These are phyloP conservation scores for Bonia amplexicaulis DNA, from an alignment of 176 grass and related monocot genomes.

Conservation along the genomic window DNA sequence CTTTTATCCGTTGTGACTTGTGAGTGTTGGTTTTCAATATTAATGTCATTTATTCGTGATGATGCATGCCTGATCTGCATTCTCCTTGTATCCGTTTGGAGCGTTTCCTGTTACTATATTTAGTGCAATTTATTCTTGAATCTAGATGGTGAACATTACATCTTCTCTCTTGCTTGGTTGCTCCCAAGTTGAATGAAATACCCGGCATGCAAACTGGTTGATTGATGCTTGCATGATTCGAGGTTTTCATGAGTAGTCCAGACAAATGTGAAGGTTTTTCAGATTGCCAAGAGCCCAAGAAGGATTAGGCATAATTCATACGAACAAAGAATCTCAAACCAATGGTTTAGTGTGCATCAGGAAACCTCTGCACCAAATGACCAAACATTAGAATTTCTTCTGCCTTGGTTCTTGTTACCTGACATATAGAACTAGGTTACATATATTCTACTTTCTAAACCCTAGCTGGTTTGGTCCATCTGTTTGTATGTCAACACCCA, in stretches of 20 bases:
- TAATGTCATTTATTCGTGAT: background rate
- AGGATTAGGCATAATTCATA: background rate
- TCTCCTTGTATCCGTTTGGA: background rate
- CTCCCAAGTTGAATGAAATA: background rate
- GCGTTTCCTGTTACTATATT: background rate
- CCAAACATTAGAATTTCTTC: background rate
- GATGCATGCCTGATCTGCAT: background rate
- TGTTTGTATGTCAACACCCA: background rate
- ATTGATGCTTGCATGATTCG: background rate
- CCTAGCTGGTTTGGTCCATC: background rate
- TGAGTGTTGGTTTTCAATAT: background rate
- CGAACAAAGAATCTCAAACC: background rate
- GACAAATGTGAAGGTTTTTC: background rate
- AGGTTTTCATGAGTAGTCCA: background rate
- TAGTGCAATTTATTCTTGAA: slow-evolving; percentile 11
- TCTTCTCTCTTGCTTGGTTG: background rate
- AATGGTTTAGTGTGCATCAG: background rate
- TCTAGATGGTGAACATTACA: background rate
- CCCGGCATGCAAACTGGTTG: background rate
- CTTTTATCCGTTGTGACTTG: slow-evolving; percentile 14
- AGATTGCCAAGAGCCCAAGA: background rate
- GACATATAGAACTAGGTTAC: background rate
- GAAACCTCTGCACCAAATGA: background rate
- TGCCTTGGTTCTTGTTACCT: background rate
- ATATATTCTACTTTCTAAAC: background rate